Evolutionary conservation across 768 basidiomycete species (phyloP), one percentile per base, ranked within the genome.

Genomic region (Termitomyces sp.): DNA sequence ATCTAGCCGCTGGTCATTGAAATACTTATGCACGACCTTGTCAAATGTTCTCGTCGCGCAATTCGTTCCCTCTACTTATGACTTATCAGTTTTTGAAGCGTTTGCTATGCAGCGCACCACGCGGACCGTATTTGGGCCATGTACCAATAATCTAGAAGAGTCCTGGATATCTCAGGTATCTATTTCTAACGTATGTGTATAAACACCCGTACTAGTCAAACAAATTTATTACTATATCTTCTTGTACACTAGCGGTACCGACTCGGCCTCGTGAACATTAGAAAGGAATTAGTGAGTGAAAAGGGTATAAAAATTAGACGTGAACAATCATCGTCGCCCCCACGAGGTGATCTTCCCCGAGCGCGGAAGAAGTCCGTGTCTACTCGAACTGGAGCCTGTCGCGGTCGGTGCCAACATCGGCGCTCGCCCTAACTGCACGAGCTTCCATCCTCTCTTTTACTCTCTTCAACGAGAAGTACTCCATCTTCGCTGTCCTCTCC

Each of bases 401-500:
- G 41, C 54, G 49, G 37, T 32, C 37, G 13, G 50, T 48, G 12
- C 55, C 61, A 34, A 41, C 55, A 58, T 61, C 56, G 61, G 66
- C 67, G 47, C 69, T 67, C 59, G 70, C 65, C 54, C 63, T 56
- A 57, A 71, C 59, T 52, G 59, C 57, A 57, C 73, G 67, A 53
- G 76, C 72, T 63, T 76, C 73, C 36, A 69, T 65, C 55, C 65
- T 67, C 67, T 85, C 80, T 64, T 74, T 76, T 62, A 76, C 62
- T 63, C 72, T 72, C 59, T 63, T 75, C 58, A 71, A 61, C 62
- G 68, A 61, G 48, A 74, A 69, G 58, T 71, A 69, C 50, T 75
- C 75, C 61, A 71, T 72, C 64, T 74, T 77, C 54, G 65, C 64
- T 64, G 71, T 66, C 63, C 81, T 76, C 70, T 86, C 84, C 62